Percentiles rank a stretch among this genome's conserved stretches.
phyloP scores from a whole-genome alignment of 2,329 filamentous ascomycete genomes.

The Claviceps pazoutovae region DNA sequence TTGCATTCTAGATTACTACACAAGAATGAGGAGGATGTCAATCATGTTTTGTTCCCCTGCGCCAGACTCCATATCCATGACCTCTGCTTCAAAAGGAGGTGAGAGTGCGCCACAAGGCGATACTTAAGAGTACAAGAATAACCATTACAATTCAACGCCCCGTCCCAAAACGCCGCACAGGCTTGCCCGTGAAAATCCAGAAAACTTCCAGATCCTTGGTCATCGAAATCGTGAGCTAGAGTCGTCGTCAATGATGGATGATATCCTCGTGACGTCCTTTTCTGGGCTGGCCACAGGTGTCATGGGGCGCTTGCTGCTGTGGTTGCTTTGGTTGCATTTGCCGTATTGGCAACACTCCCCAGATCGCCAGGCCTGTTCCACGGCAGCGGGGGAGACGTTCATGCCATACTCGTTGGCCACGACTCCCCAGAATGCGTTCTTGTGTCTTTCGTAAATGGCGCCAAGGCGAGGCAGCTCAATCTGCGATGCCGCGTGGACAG shows the following conservation, averaged over 20 bases:
- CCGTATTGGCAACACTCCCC: slow-evolving; percentile 27
- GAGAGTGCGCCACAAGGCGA: too few species aligned
- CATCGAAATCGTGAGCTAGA: neutral
- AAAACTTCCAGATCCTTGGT: neutral
- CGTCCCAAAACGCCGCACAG: neutral
- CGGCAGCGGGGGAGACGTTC: slow-evolving; percentile 43
- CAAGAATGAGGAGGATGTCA: too few species aligned
- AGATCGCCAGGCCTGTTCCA: slow-evolving; percentile 58
- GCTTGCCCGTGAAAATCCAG: too few species aligned
- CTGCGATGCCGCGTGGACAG: slow-evolving; percentile 24
- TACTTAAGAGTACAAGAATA: too few species aligned
- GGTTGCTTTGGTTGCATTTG: slow-evolving; percentile 16
- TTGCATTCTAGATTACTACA: too few species aligned
- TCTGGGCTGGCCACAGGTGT: slow-evolving; percentile 40
- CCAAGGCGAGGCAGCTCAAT: slow-evolving; percentile 54
- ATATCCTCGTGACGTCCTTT: slow-evolving; percentile 44
- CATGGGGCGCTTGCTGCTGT: slow-evolving; percentile 29
- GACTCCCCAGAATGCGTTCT: slow-evolving; percentile 57
- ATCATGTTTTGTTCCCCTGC: too few species aligned
- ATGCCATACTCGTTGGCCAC: slow-evolving; percentile 59
- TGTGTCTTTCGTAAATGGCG: slow-evolving; percentile 55
- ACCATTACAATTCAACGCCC: too few species aligned
- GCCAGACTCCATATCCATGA: too few species aligned
- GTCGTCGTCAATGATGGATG: slow-evolving; percentile 38
- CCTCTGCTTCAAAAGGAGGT: too few species aligned